Evolutionary conservation across 2,329 filamentous ascomycete species (phyloP).

Genomic region (Aspergillus bombycis): DNA sequence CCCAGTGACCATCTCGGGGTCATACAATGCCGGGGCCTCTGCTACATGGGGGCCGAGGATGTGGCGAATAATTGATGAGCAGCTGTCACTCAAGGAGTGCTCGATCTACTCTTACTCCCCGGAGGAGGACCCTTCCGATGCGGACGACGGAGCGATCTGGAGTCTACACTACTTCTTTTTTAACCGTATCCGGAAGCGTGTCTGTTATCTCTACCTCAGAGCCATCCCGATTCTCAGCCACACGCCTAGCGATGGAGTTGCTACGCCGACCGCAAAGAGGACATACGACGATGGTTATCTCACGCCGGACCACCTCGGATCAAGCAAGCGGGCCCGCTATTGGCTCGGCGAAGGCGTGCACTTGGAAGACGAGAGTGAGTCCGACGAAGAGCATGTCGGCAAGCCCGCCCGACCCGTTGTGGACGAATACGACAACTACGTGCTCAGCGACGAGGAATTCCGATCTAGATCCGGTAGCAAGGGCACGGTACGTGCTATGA

Average conservation of each 20-base stretch:
- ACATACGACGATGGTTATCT: slow-evolving; percentile 53
- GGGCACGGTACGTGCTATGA: slow-evolving; percentile 54
- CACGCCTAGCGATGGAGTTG: slow-evolving; percentile 60
- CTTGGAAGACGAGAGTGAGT: slow-evolving; percentile 46
- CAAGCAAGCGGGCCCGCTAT: slow-evolving; percentile 80
- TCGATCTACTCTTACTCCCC: slow-evolving; percentile 88
- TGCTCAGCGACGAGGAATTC: slow-evolving; percentile 50
- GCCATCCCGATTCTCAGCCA: slow-evolving; percentile 74
- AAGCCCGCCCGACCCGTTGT: slow-evolving; percentile 32
- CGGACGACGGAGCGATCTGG: slow-evolving; percentile 94
- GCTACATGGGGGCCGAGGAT: slow-evolving; percentile 84
- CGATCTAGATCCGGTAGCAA: slow-evolving; percentile 43
- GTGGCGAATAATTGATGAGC: slow-evolving; percentile 90
- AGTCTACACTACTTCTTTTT: slow-evolving; percentile 97
- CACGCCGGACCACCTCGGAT: slow-evolving; percentile 58
- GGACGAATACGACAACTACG: slow-evolving; percentile 47
- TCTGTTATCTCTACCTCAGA: slow-evolving; percentile 90
- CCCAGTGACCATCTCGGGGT: slow-evolving; percentile 47
- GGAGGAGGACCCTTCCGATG: slow-evolving; percentile 86
- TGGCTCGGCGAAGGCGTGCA: slow-evolving; percentile 75
- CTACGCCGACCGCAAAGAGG: slow-evolving; percentile 48
- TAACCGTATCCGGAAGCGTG: slow-evolving; percentile 87
- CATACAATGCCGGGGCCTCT: slow-evolving; percentile 54
- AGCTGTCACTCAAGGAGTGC: slow-evolving; percentile 90
- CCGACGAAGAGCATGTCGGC: slow-evolving; percentile 38